Base-by-base conservation (phyloP, 768 basidiomycete species). In the Suillus subaureus region DNA sequence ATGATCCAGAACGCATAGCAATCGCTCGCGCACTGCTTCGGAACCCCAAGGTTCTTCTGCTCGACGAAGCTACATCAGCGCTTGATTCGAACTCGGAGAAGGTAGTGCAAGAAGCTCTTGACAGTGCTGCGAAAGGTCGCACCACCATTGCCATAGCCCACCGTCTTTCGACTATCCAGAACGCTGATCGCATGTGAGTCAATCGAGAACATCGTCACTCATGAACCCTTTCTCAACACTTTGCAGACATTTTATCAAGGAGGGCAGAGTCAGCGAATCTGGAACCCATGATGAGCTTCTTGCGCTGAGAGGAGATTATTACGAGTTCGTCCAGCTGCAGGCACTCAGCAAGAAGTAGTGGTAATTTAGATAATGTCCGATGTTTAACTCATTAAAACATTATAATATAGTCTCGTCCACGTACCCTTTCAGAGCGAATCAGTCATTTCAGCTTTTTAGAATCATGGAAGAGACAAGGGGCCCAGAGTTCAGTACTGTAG, bases 71-170 rank as follows among this genome's bases (percentile, higher is more conserved):
- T 6, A 96, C 94, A 0, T 94, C 93, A 52, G 94, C 95, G 1
- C 84, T 97, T 42, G 96, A 96, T 75, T 93, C 92, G 9, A 89
- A 89, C 71, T 94, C 92, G 23, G 96, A 97, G 78, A 93, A 93
- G 76, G 90, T 99, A 56, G 97, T 99, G 7, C 97, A 99, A 73
- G 90, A 87, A 9, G 97, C 97, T 4, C 84, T 99, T 33, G 97
- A 99, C 77, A 85, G 88, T 72, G 97, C 96, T 9, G 89, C 95
- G 4, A 92, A 88, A 79, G 96, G 96, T 47, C 86, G 97, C 64
- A 97, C 96, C 8, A 97, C 96, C 6, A 91, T 96, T 66, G 92
- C 96, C 18, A 97, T 99, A 68, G 97, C 97, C 2, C 97, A 99
- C 79, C 86, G 97, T 61, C 79, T 99, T 66, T 93, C 92, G 21